phyloP scores from a whole-genome alignment of 2,329 filamentous ascomycete genomes.

The Sphaerulina musiva region DNA sequence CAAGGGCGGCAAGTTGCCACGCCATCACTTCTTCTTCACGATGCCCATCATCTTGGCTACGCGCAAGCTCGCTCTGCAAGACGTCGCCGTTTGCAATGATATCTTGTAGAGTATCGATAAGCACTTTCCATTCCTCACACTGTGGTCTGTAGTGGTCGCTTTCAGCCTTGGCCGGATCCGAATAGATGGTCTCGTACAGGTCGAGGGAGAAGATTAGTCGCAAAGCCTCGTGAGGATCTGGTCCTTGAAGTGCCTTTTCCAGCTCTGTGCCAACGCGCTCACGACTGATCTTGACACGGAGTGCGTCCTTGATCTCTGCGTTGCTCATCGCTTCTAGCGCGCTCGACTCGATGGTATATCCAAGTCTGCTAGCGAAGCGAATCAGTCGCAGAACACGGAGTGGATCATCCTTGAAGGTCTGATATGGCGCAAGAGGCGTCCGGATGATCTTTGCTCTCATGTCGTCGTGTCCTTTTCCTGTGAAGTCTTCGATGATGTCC shows the following conservation, averaged over 20 bases:
- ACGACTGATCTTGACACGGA: conserved; percentile 84
- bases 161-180: conserved; percentile 51
- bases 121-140: conserved; percentile 53
- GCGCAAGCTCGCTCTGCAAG: conserved; percentile 44
- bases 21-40: conserved; percentile 60
- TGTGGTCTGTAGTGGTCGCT: conserved; percentile 50
- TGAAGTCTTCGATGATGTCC: conserved; percentile 75
- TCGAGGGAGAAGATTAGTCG: conserved; percentile 58
- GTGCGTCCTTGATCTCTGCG: conserved; percentile 65
- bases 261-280: conserved; percentile 83
- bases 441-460: conserved; percentile 66
- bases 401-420: conserved; percentile 93
- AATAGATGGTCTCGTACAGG: conserved; percentile 68
- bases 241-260: conserved; percentile 83
- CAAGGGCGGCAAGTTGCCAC: conserved; percentile 69
- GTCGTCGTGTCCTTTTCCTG: conserved; percentile 64
- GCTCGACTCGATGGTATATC: conserved; percentile 66
- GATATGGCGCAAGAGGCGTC: conserved; percentile 78
- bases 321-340: conserved; percentile 71
- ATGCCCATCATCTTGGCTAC: conserved; percentile 39
- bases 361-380: conserved; percentile 78
- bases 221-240: conserved; percentile 57
- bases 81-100: conserved; percentile 38
- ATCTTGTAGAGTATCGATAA: conserved; percentile 57
- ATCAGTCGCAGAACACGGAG: conserved; percentile 79